Conservation (phyloP, 768 basidiomycete species). For the Tricholoma bakamatsutake region DNA sequence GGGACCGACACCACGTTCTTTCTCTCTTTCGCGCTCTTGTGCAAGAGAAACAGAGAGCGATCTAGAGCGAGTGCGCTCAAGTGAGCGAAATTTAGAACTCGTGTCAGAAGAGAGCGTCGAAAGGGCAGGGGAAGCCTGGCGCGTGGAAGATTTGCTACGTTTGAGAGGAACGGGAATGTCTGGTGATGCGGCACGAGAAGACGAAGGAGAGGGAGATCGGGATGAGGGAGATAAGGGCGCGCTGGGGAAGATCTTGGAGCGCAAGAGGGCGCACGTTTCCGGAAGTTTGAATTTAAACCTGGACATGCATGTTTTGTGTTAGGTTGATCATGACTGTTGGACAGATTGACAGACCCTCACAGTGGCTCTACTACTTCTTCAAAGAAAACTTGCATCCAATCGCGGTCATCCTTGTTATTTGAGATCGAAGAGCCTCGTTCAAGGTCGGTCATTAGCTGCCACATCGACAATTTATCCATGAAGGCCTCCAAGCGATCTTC, state of each 20-base stretch:
- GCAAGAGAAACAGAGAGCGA: constrained; percentile 68
- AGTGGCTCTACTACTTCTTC: constrained; percentile 59
- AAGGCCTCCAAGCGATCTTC: constrained; percentile 62
- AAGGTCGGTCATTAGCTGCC: constrained; percentile 56
- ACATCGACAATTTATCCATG: constrained; percentile 76
- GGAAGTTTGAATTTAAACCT: constrained; percentile 56
- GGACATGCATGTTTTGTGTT: neutral
- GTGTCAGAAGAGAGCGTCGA: constrained; percentile 15
- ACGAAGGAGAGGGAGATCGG: constrained; percentile 11
- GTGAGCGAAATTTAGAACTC: constrained; percentile 8
- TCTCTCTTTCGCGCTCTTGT: constrained; percentile 44
- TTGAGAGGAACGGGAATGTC: constrained; percentile 3
- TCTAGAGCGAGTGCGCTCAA: constrained; percentile 43
- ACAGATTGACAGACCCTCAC: constrained; percentile 33
- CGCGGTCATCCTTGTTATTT: constrained; percentile 31
- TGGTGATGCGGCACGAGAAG: constrained; percentile 28
- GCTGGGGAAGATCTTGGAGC: constrained; percentile 59
- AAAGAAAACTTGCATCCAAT: constrained; percentile 75
- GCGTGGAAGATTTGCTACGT: constrained; percentile 1
- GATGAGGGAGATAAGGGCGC: constrained; percentile 40
- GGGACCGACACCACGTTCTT: constrained; percentile 29
- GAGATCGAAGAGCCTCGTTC: constrained; percentile 12
- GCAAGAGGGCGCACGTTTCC: constrained; percentile 50
- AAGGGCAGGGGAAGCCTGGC: constrained; percentile 16
- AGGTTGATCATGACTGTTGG: neutral